These are phyloP conservation scores for Hymenoscyphus linearis DNA, from an alignment of 2,329 filamentous ascomycete species.

Conservation along the genomic window DNA sequence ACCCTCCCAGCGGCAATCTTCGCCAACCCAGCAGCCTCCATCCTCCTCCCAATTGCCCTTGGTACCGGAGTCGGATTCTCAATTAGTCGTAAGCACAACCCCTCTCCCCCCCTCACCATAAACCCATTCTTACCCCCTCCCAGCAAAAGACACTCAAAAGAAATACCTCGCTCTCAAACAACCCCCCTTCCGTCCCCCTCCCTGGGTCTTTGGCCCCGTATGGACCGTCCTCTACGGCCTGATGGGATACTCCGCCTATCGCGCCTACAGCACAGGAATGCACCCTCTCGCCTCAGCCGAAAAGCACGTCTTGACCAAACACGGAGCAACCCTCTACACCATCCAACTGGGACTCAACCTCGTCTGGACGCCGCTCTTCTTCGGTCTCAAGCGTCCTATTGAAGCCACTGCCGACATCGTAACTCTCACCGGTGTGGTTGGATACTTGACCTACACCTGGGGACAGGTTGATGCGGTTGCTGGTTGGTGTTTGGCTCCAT, in stretches of 20 bases:
- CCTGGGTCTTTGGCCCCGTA: conserved; percentile 57
- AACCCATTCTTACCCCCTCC: neutral
- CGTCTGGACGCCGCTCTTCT: conserved; percentile 91
- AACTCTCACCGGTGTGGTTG: conserved; percentile 64
- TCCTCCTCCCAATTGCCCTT: conserved; percentile 68
- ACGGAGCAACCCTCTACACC: conserved; percentile 75
- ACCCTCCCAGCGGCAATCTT: conserved; percentile 70
- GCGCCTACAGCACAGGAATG: conserved; percentile 61
- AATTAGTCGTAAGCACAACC: conserved; percentile 51
- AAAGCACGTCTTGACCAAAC: conserved; percentile 43
- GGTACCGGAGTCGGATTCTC: conserved; percentile 70
- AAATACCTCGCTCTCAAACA: conserved; percentile 64
- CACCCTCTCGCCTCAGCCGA: conserved; percentile 37
- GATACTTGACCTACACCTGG: conserved; percentile 73
- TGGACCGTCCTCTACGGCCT: conserved; percentile 65
- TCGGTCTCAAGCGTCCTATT: conserved; percentile 66
- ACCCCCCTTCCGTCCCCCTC: conserved; percentile 56
- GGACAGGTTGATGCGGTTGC: conserved; percentile 66
- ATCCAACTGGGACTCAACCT: conserved; percentile 82
- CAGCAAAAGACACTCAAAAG: conserved; percentile 53
- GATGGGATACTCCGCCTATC: conserved; percentile 88
- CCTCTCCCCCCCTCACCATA: neutral
- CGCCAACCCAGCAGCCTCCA: conserved; percentile 63
- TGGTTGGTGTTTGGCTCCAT: conserved; percentile 72
- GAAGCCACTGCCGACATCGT: conserved; percentile 72